Evolutionary conservation across 108 stramenopile genomes (phyloP), one percentile per base, ranked within the genome.

Genomic region (Nannochloropsis salina): DNA sequence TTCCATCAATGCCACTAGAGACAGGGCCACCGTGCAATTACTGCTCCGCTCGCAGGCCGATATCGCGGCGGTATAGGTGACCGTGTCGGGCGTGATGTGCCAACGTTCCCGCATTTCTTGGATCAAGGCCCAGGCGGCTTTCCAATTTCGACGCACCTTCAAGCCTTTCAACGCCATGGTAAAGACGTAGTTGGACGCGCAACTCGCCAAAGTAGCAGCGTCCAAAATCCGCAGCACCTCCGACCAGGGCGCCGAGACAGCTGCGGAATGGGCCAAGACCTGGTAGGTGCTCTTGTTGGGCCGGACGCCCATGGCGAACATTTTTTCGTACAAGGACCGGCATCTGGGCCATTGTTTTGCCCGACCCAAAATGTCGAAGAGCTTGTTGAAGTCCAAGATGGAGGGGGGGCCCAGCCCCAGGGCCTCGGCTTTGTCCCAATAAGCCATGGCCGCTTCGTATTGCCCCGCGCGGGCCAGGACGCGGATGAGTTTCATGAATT

Each of bases 221-320:
- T 74, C 61, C 61, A 74, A 74, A 4, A 74, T n/a, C 61, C 8
- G 4, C 8, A 74, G n/a, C 61, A 74, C 61, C 4, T 74, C 61
- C 61, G 61, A 74, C 61, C 61, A 74, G 20, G 61, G 61, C 8
- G 61, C 61, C 15, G 61, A 15, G 20, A 74, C 61, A 15, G 61
- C 61, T n/a, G 61, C 61, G 20, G 61, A 74, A 74, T 74, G 61
- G 3, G 61, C 61, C 61, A 74, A n/a, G 20, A 74, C 61, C n/a
- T 74, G 61, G 61, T 74, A 74, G 20, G 61, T 74, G 61, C 61
- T 74, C n/a, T 74, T 74, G n/a, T 74, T 74, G n/a, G 61, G 61
- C 61, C n/a, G 15, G 20, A 74, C 61, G 20, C 61, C 61, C 61
- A 74, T 4, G 61, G 61, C 61, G 20, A 74, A 74, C 61, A 74